phyloP scores from a whole-genome alignment of 768 basidiomycete genomes.

The Leccinum ochraceum region DNA sequence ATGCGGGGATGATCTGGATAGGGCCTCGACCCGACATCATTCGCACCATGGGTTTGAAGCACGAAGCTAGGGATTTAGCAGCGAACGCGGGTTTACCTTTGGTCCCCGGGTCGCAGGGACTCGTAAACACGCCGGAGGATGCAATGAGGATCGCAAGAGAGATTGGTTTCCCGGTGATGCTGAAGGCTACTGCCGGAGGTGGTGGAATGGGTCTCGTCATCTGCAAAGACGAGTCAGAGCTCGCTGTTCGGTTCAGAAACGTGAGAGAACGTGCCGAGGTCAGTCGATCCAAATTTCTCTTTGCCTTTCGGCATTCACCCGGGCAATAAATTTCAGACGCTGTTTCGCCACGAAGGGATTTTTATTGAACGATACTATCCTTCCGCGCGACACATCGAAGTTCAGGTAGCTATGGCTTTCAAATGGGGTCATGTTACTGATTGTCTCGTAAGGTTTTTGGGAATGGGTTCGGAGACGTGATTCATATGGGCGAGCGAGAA shows the following conservation, averaged over 20 bases:
- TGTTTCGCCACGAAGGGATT: slow-evolving; percentile 52
- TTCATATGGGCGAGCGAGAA: slow-evolving; percentile 71
- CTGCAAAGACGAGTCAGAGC: slow-evolving; percentile 43
- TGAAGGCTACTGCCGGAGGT: slow-evolving; percentile 70
- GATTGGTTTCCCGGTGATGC: slow-evolving; percentile 61
- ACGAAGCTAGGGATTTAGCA: slow-evolving; percentile 52
- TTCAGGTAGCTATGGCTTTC: slow-evolving; percentile 45
- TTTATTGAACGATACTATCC: slow-evolving; percentile 63
- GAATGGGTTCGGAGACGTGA: slow-evolving; percentile 55
- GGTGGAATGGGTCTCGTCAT: slow-evolving; percentile 69
- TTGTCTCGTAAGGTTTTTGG: slow-evolving; percentile 56
- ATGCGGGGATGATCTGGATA: slow-evolving; percentile 55
- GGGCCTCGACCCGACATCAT: slow-evolving; percentile 56
- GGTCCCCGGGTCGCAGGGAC: slow-evolving; percentile 56
- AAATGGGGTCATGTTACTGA: neutral
- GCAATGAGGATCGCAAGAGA: slow-evolving; percentile 40
- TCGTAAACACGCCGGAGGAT: slow-evolving; percentile 43
- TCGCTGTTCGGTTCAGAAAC: slow-evolving; percentile 37
- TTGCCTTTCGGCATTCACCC: neutral
- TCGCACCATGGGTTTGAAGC: slow-evolving; percentile 60
- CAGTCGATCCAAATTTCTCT: slow-evolving; percentile 7
- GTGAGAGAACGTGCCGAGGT: slow-evolving; percentile 49
- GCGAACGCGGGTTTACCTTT: slow-evolving; percentile 49
- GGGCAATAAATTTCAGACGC: slow-evolving; percentile 28
- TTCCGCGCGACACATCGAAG: slow-evolving; percentile 61